Evolutionary conservation across 257 asterid species (phyloP), one percentile per base, ranked within the genome.

Genomic region (Vinca minor): DNA sequence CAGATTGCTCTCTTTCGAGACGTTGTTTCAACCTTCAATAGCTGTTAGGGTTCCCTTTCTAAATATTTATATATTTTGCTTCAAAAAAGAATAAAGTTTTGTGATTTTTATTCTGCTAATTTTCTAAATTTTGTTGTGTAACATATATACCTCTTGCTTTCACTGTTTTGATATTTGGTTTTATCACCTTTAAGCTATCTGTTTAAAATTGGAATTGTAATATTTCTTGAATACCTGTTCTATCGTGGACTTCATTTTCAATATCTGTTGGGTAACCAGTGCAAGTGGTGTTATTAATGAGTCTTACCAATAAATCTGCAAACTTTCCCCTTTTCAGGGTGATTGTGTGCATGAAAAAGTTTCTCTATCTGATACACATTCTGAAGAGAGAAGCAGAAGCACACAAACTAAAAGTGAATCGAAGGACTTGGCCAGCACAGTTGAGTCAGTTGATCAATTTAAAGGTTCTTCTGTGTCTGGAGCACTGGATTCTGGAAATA

Each of bases 391-490:
- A 75, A 78, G 74, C 62, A 69, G 74, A 68, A 63, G 66, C 73
- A 55, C 71, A 64, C 78, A 67, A 57, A 77, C 69, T 71, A 75
- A 74, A 38, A 68, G 59, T 26, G 78, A 73, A 57, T 70, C 60
- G 52, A 79, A 78, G 78, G 78, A 76, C 64, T 73, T 80, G 15
- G 58, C 56, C 26, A 69, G 77, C 46, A 69, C 73, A 63, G 70
- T 66, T 62, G 90, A 77, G 65, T 80, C 82, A 64, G 81, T 75
- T 25, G 83, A 83, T 20, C 88, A 77, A 62, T 66, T 74, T 59
- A 89, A 79, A 47, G 74, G 70, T 67, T 76, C 91, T 68, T 71
- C 78, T 71, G 59, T 66, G 34, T 66, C 63, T 65, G 85, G 76
- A 71, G 76, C 67, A 70, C 71, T 75, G 35, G 85, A 81, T 65